phyloP scores from a whole-genome alignment of 768 basidiomycete genomes.

The Neoboletus magnificus region DNA sequence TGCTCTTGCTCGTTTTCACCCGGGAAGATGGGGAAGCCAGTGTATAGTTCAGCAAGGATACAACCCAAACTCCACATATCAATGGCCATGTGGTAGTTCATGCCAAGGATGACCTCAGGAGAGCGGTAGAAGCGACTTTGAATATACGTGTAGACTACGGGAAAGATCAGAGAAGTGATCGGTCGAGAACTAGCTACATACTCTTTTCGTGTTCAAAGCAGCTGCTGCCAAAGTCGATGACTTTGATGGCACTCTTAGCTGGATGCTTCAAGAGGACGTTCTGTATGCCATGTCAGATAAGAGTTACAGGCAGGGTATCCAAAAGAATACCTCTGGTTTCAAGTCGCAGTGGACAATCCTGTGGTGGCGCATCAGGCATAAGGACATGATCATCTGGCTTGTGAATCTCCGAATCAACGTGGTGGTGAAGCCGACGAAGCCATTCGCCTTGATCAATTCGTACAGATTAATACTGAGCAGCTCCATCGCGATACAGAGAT shows the following conservation, averaged over 20 bases:
- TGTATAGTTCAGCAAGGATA: constrained; percentile 94
- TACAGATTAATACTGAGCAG: constrained; percentile 97
- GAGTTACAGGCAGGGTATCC: background rate
- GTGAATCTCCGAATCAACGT: constrained; percentile 94
- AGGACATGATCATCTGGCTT: constrained; percentile 88
- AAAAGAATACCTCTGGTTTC: constrained; percentile 82
- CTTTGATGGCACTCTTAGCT: constrained; percentile 93
- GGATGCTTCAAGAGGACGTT: constrained; percentile 95
- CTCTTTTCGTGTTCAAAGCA: constrained; percentile 99
- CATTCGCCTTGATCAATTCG: constrained; percentile 98
- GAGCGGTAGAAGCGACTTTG: constrained; percentile 99
- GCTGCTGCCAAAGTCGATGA: constrained; percentile 98
- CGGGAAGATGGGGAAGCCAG: constrained; percentile 97
- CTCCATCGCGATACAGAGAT: constrained; percentile 98
- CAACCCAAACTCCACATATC: constrained; percentile 99
- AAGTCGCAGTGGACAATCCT: constrained; percentile 98
- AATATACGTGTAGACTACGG: constrained; percentile 95
- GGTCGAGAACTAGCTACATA: constrained; percentile 42
- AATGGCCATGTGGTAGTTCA: constrained; percentile 99
- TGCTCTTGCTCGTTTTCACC: constrained; percentile 99
- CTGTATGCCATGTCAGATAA: constrained; percentile 39
- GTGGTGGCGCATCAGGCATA: constrained; percentile 93
- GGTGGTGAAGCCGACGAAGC: constrained; percentile 97
- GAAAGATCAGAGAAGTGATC: constrained; percentile 5
- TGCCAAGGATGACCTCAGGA: constrained; percentile 97